Evolutionary conservation across 2,329 filamentous ascomycete genomes (phyloP).

Genomic region (Triangularia setosa): DNA sequence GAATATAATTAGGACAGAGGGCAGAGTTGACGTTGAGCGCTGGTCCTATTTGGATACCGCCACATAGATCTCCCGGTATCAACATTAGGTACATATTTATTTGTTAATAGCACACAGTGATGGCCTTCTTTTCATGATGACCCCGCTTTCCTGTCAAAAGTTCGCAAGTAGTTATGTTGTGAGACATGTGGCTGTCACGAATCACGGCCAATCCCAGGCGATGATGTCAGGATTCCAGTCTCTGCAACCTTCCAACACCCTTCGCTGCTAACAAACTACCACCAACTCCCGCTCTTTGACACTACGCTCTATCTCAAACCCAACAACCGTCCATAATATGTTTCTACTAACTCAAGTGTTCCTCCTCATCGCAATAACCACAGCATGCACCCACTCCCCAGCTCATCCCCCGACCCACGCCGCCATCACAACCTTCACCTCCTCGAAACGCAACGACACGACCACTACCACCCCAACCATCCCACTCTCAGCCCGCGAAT

Average conservation of each 20-base stretch:
- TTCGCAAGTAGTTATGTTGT: neutral
- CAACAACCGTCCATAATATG: neutral
- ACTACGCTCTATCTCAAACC: neutral
- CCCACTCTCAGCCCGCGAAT: constrained; percentile 36
- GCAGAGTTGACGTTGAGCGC: neutral
- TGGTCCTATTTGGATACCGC: too few relatives aligned
- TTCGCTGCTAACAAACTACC: too few relatives aligned
- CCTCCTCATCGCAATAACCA: neutral
- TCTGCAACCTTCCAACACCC: neutral
- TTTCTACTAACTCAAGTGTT: neutral
- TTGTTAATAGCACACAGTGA: neutral
- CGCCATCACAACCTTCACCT: too few relatives aligned
- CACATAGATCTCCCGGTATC: too few relatives aligned
- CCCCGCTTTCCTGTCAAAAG: neutral
- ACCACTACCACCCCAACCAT: constrained; percentile 25
- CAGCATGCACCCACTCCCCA: neutral
- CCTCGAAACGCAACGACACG: too few relatives aligned
- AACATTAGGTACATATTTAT: neutral
- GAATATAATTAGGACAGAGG: neutral
- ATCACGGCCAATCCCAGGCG: neutral
- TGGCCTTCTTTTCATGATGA: neutral
- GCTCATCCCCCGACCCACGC: too few relatives aligned
- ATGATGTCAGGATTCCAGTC: neutral
- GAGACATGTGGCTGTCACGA: neutral
- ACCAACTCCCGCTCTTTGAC: too few relatives aligned